A percentile compares a stretch with the other conserved stretches of the same genome.
Evolutionary conservation across 2,329 filamentous ascomycete genomes (phyloP).

Genomic region (Aspergillus viridinutans): DNA sequence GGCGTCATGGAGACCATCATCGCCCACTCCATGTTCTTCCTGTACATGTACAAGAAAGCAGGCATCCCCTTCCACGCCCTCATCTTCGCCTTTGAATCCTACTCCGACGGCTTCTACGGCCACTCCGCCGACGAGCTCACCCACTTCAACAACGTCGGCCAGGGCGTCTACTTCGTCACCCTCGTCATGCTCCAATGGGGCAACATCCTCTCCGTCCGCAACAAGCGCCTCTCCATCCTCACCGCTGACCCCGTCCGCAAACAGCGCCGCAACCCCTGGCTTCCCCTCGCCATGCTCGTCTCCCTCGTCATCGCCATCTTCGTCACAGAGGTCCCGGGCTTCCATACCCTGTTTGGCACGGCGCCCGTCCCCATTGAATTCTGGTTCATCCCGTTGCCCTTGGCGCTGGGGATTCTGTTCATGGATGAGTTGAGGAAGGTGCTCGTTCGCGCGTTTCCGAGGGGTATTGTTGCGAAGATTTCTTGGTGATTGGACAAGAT

Average conservation of each 20-base stretch:
- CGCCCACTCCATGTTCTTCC: constrained; percentile 53
- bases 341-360: constrained; percentile 49
- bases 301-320: constrained; percentile 52
- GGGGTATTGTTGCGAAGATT: constrained; percentile 43
- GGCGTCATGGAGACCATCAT: constrained; percentile 50
- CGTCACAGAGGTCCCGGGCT: constrained; percentile 49
- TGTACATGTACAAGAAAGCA: constrained; percentile 49
- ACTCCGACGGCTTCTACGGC: constrained; percentile 47
- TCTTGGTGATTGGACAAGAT: constrained; percentile 41
- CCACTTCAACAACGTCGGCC: constrained; percentile 48
- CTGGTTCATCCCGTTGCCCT: constrained; percentile 50
- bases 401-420: constrained; percentile 48
- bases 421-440: constrained; percentile 54
- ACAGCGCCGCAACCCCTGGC: constrained; percentile 49
- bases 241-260: constrained; percentile 49
- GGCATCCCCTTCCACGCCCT: constrained; percentile 47
- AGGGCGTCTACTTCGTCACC: constrained; percentile 53
- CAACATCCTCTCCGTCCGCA: constrained; percentile 50
- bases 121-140: constrained; percentile 45
- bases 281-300: constrained; percentile 45
- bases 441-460: constrained; percentile 45
- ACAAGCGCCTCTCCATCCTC: constrained; percentile 49
- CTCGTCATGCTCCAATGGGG: constrained; percentile 54
- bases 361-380: constrained; percentile 50
- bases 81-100: constrained; percentile 50